These are phyloP conservation scores for Prunus salicina DNA, from an alignment of 306 rosid species.

Conservation along the genomic window DNA sequence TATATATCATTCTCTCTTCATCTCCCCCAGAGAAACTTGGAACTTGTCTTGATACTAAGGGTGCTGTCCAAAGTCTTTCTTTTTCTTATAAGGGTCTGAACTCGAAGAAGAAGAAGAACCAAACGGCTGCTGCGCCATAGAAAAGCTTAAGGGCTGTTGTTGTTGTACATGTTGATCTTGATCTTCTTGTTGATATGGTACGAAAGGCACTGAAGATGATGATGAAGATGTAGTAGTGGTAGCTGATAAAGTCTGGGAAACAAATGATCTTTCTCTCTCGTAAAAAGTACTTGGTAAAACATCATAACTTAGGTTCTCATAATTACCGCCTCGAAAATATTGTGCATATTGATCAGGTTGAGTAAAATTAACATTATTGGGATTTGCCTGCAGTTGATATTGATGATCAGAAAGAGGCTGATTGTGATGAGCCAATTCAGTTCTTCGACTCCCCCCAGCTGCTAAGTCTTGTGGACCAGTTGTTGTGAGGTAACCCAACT, in stretches of 20 bases:
- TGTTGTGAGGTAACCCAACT: constrained; percentile 1
- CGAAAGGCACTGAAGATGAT: constrained; percentile 16
- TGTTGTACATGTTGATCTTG: background rate
- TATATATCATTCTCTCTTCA: background rate
- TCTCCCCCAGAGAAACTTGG: background rate
- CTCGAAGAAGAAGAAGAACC: constrained; percentile 38
- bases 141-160: constrained; percentile 20
- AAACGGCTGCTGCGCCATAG: constrained; percentile 21
- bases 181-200: constrained; percentile 32
- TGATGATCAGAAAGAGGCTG: background rate
- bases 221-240: constrained; percentile 23
- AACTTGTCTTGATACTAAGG: background rate
- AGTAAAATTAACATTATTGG: background rate
- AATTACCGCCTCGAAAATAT: background rate
- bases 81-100: constrained; percentile 22
- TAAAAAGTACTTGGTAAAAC: background rate
- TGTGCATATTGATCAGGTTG: constrained; percentile 4
- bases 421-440: background rate
- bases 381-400: background rate
- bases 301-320: background rate
- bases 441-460: background rate
- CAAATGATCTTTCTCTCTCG: constrained; percentile 24
- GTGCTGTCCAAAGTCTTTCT: constrained; percentile 34
- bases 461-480: background rate
- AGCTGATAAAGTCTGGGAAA: constrained; percentile 12